Percentiles rank a stretch among this genome's conserved stretches.
phyloP scores from a whole-genome alignment of 306 rosid genomes.

The Pyrus communis region DNA sequence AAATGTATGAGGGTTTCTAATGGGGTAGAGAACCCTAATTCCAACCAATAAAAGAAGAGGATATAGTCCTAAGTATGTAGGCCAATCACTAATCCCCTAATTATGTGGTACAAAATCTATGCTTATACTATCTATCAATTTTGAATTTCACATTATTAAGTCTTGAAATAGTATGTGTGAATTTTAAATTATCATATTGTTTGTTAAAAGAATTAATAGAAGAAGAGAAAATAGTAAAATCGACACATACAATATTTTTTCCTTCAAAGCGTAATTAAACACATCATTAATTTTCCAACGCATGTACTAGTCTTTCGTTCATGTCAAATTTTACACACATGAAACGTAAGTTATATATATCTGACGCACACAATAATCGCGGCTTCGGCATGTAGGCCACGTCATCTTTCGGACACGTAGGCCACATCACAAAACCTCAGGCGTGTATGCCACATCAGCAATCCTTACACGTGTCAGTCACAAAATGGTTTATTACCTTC shows the following conservation, averaged over 20 bases:
- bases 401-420: background rate
- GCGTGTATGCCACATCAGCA: background rate
- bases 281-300: no score
- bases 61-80: background rate
- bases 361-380: background rate
- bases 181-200: no score
- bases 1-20: background rate
- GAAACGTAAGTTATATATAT: background rate
- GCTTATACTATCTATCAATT: background rate
- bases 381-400: background rate
- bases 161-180: background rate
- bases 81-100: background rate
- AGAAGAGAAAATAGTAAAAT: no score
- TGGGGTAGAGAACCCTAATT: background rate
- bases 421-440: background rate
- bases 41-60: background rate
- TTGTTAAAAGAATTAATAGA: no score
- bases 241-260: background rate
- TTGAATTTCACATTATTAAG: background rate
- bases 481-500: background rate
- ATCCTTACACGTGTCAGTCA: background rate
- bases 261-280: no score
- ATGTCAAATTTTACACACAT: no score
- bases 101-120: background rate
- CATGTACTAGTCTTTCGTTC: fast-evolving